Evolutionary conservation across 441 rosid genomes (phyloP).

Genomic region (Breynia disticha): DNA sequence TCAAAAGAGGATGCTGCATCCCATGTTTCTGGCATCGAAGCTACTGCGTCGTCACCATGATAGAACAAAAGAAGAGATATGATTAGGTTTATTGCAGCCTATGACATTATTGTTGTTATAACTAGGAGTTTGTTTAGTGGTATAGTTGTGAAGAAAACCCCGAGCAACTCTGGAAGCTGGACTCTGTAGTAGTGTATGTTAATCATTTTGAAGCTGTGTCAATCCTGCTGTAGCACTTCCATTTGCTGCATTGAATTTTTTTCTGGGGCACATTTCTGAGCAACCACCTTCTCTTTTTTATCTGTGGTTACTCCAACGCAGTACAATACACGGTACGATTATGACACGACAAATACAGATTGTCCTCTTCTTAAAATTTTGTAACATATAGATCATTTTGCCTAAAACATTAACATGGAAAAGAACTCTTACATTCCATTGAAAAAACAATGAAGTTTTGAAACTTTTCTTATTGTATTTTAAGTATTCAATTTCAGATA

Average conservation of each 20-base stretch:
- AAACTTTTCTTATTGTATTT: no score
- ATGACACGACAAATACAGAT: no score
- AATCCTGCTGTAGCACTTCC: constrained; percentile 2
- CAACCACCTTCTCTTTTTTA: no score
- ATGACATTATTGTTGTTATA: constrained; percentile 22
- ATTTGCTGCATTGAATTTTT: no score
- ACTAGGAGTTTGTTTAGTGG: constrained; percentile 25
- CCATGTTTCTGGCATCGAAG: constrained; percentile 56
- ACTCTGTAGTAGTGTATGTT: constrained; percentile 28
- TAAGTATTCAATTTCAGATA: no score
- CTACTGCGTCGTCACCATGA: constrained; percentile 63
- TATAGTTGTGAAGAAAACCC: constrained; percentile 15
- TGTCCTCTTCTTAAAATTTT: no score
- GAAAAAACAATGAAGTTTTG: no score
- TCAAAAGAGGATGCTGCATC: constrained; percentile 78
- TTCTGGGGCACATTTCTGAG: neutral
- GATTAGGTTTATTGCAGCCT: constrained; percentile 17
- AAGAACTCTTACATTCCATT: no score
- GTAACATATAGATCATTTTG: no score
- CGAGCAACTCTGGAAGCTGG: constrained; percentile 24
- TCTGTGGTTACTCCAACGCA: no score
- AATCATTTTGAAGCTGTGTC: constrained; percentile 17
- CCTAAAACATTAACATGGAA: no score
- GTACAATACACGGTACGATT: no score
- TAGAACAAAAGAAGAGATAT: constrained; percentile 8